These are phyloP conservation scores for Talaromyces islandicus DNA, from an alignment of 2,329 filamentous ascomycete genomes.

Conservation along the genomic window DNA sequence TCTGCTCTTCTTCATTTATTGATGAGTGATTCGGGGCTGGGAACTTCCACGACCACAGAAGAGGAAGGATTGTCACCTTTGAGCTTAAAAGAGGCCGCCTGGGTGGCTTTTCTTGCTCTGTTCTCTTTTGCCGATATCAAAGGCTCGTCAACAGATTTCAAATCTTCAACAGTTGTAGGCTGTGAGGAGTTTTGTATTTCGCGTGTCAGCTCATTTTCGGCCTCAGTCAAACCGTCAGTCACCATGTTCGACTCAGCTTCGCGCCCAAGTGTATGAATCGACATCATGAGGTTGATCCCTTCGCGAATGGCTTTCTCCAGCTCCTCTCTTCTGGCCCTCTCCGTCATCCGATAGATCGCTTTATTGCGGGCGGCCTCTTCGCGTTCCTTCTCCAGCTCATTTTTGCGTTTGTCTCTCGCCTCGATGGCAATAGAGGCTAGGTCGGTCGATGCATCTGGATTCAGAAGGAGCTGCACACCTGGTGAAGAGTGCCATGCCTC, in stretches of 20 bases:
- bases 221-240: not conserved
- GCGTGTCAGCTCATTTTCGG: not conserved
- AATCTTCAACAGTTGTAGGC: not conserved
- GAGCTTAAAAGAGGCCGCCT: not conserved
- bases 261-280: not conserved
- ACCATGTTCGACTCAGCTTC: not conserved
- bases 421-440: not conserved
- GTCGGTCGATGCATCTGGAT: not conserved
- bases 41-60: not conserved
- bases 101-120: not conserved
- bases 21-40: not conserved
- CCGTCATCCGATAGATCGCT: not conserved
- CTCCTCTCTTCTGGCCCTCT: not conserved
- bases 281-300: not conserved
- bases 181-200: not conserved
- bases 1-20: not conserved
- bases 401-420: not conserved
- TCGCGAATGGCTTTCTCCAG: not conserved
- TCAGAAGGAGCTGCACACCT: not conserved
- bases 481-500: not conserved
- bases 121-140: not conserved
- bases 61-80: not conserved
- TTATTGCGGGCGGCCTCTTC: not conserved
- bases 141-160: not conserved
- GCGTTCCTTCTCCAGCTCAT: not conserved